Evolutionary conservation across 495 filamentous ascomycete genomes (phyloP), one percentile per base, ranked within the genome.

Genomic region (Penicillium mononematosum): DNA sequence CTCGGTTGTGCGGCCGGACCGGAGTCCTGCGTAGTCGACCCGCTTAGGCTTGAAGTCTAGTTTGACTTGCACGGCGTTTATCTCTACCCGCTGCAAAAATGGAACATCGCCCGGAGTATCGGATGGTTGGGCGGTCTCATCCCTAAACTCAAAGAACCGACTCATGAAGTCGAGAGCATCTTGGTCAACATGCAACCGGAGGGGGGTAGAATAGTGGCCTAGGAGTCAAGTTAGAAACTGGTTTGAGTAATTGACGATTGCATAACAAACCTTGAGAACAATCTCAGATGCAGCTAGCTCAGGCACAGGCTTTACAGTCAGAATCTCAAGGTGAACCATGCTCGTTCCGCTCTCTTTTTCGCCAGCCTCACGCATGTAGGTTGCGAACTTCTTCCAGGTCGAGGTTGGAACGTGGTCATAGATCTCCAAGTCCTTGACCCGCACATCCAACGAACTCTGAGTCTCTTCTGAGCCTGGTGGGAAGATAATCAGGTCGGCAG

Each of bases 41-140:
- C 91, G 84, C 72, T 98, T 97, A 6, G 95, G 95, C 71, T 99
- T 99, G 76, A 98, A 99, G 70, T 99, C 94, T 5, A 98, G 81
- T 58, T 85, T 89, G 49, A 99, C 75, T 12, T 83, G 88, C 10
- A 98, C 79, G 14, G 89, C 81, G 59, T 91, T 88, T 51, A 99
- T 81, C 69, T 97, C 92, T 17, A 88, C 86, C 39, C 95, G 83
- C 63, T 98, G 95, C 12, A 99, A 71, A 74, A 97, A 99, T 0
- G 91, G 91, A 27, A 88, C 78, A 39, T 96, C 93, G 31, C 78
- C 83, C 1, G 85, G 79, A 7, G 78, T 67, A 24, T 59, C 65
- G 1, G 85, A 78, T 14, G 59, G 58, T 4, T 81, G 78, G 22
- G 74, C 74, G 0, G 82, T 78, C 36, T 92, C 89, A 68, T 97